A percentile compares a stretch with the other conserved stretches of the same genome.
Evolutionary conservation across 2,329 filamentous ascomycete species (phyloP).

Genomic region (Talaromyces rugulosus): DNA sequence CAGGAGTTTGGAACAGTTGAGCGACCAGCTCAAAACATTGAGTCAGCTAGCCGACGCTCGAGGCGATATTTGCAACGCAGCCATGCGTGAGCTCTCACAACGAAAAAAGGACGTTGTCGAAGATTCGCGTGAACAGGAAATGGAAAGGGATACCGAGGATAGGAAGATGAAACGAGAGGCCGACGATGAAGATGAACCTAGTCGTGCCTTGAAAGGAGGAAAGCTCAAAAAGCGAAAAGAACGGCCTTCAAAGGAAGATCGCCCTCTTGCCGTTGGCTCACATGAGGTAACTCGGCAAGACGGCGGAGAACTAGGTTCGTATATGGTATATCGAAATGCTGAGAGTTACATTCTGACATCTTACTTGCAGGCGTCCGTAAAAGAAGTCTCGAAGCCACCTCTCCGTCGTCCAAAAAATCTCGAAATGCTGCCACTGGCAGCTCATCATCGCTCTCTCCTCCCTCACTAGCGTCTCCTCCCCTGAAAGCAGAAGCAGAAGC

Average conservation of each 20-base stretch:
- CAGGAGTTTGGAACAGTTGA: conserved; percentile 46
- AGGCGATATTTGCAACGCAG: conserved; percentile 55
- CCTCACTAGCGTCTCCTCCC: conserved; percentile 38
- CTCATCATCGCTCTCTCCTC: conserved; percentile 37
- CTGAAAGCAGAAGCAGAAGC: conserved; percentile 58
- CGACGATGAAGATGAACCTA: conserved; percentile 42
- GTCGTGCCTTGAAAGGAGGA: conserved; percentile 47
- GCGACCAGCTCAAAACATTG: conserved; percentile 53
- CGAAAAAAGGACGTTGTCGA: conserved; percentile 55
- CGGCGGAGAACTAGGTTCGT: conserved; percentile 47
- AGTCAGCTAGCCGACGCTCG: conserved; percentile 55
- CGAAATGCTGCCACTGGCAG: conserved; percentile 34
- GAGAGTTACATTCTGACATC: not conserved
- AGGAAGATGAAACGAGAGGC: conserved; percentile 45
- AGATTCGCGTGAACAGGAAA: conserved; percentile 47
- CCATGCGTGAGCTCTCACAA: conserved; percentile 56
- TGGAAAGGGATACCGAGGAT: conserved; percentile 47
- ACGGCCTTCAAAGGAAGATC: conserved; percentile 58
- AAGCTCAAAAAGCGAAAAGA: conserved; percentile 81
- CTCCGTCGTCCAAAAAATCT: conserved; percentile 35
- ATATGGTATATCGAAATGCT: not conserved
- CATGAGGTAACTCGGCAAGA: conserved; percentile 63
- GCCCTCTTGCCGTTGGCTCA: conserved; percentile 58
- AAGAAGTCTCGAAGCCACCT: conserved; percentile 21
- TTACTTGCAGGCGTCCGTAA: conserved; percentile 12